Conservation (phyloP, 106 monocot species). For the Triglochin maritima region DNA sequence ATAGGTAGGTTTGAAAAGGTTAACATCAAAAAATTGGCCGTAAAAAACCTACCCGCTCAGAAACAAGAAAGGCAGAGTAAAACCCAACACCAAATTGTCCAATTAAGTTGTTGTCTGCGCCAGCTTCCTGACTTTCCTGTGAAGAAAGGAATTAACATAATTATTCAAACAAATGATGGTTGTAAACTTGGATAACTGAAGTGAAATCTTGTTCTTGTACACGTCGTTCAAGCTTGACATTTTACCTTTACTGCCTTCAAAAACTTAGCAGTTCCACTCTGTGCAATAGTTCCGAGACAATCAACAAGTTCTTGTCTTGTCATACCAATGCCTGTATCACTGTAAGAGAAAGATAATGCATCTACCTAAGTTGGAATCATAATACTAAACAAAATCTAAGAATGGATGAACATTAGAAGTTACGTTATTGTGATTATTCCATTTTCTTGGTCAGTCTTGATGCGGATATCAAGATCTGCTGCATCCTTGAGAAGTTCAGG, state of each 20-base stretch:
- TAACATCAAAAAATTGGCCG: too few relatives aligned
- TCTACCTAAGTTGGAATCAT: neutral
- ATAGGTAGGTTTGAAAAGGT: too few relatives aligned
- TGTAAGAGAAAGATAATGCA: conserved; percentile 6
- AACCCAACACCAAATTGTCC: conserved; percentile 99
- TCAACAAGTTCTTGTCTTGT: conserved; percentile 85
- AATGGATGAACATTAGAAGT: neutral
- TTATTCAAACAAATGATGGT: neutral
- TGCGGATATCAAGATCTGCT: conserved; percentile 81
- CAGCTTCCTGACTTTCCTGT: conserved; percentile 92
- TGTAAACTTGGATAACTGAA: too few relatives aligned
- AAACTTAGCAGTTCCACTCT: conserved; percentile 98
- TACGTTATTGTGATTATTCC: conserved; percentile 90
- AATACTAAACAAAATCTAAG: neutral
- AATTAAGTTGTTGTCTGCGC: conserved; percentile 77
- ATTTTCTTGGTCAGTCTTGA: conserved; percentile 82
- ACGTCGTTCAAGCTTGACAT: neutral
- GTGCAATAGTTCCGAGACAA: conserved; percentile 93
- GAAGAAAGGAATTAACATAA: neutral
- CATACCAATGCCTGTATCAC: conserved; percentile 97
- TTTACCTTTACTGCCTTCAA: conserved; percentile 81
- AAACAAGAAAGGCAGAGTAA: conserved; percentile 93
- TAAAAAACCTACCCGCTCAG: conserved; percentile 46
- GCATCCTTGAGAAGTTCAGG: conserved; percentile 68
- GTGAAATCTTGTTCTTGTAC: too few relatives aligned